Conservation (phyloP, 176 grass and related monocot species). For the Musa acuminata region DNA sequence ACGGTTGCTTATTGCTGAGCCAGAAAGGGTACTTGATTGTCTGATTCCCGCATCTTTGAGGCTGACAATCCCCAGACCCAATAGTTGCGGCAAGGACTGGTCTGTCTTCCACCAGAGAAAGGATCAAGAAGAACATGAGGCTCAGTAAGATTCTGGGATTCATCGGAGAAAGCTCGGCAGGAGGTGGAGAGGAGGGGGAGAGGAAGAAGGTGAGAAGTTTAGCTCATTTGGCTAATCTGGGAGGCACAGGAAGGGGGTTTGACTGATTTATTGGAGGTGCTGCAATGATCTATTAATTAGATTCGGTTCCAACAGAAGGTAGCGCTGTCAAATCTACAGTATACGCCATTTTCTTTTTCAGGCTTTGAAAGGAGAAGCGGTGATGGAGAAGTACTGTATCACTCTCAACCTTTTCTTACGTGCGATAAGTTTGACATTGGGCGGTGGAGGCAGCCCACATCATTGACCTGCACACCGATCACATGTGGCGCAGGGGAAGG, state of each 20-base stretch:
- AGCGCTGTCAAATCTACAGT: too few relatives aligned
- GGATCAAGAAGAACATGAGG: background rate
- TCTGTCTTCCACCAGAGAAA: background rate
- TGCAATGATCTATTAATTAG: too few relatives aligned
- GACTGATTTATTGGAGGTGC: background rate
- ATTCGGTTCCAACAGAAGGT: too few relatives aligned
- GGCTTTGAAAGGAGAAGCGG: too few relatives aligned
- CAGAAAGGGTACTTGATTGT: constrained; percentile 56
- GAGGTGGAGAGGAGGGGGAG: background rate
- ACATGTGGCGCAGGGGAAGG: too few relatives aligned
- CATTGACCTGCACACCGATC: too few relatives aligned
- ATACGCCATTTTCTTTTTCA: too few relatives aligned
- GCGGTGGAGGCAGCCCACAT: too few relatives aligned
- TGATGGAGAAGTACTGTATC: too few relatives aligned
- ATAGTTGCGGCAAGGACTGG: background rate
- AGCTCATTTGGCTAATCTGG: background rate
- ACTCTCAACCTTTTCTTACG: too few relatives aligned
- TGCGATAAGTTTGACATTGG: too few relatives aligned
- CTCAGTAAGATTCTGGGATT: background rate
- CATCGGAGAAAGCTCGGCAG: background rate
- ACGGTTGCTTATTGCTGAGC: constrained; percentile 23
- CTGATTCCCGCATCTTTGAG: constrained; percentile 39
- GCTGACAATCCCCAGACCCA: constrained; percentile 10
- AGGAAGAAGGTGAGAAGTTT: background rate
- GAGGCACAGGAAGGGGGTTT: background rate